Percentiles rank a stretch among this genome's conserved stretches.
phyloP scores from a whole-genome alignment of 2,329 filamentous ascomycete genomes.

The Xylariaceae sp. region DNA sequence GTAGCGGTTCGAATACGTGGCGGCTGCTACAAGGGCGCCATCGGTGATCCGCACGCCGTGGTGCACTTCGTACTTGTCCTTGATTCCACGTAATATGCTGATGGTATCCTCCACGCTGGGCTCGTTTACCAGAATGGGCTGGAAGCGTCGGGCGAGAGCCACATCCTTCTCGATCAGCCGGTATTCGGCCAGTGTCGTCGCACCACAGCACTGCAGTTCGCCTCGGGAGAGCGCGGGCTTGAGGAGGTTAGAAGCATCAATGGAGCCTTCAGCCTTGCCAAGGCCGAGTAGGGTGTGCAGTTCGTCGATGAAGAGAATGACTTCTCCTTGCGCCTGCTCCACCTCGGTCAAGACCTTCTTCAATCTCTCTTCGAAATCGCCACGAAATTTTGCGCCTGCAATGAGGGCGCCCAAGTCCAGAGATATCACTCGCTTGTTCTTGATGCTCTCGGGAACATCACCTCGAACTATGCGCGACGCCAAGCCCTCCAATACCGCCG shows the following conservation, averaged over 20 bases:
- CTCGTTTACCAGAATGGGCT: slow-evolving; percentile 90
- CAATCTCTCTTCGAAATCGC: slow-evolving; percentile 91
- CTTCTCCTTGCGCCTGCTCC: slow-evolving; percentile 77
- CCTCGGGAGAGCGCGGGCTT: slow-evolving; percentile 92
- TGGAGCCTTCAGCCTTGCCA: slow-evolving; percentile 92
- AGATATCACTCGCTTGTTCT: slow-evolving; percentile 84
- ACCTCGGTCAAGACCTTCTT: slow-evolving; percentile 91
- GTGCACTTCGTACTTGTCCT: slow-evolving; percentile 95
- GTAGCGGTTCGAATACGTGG: slow-evolving; percentile 89
- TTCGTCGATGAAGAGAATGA: slow-evolving; percentile 95
- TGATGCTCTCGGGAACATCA: slow-evolving; percentile 92
- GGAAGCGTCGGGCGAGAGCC: slow-evolving; percentile 84
- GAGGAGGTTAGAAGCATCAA: slow-evolving; percentile 90
- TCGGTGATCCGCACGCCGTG: slow-evolving; percentile 95
- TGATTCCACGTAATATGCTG: slow-evolving; percentile 91
- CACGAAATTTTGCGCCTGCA: slow-evolving; percentile 89
- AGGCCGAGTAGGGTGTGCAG: slow-evolving; percentile 86
- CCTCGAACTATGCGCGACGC: slow-evolving; percentile 85
- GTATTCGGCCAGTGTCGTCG: slow-evolving; percentile 90
- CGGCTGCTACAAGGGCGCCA: slow-evolving; percentile 83
- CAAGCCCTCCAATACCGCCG: slow-evolving; percentile 84
- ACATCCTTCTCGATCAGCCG: slow-evolving; percentile 93
- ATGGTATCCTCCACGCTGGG: slow-evolving; percentile 89
- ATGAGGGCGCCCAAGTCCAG: slow-evolving; percentile 89
- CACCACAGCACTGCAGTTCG: slow-evolving; percentile 90